These are phyloP conservation scores for Thermothielavioides terrestris DNA, from an alignment of 495 filamentous ascomycete species.

Conservation along the genomic window DNA sequence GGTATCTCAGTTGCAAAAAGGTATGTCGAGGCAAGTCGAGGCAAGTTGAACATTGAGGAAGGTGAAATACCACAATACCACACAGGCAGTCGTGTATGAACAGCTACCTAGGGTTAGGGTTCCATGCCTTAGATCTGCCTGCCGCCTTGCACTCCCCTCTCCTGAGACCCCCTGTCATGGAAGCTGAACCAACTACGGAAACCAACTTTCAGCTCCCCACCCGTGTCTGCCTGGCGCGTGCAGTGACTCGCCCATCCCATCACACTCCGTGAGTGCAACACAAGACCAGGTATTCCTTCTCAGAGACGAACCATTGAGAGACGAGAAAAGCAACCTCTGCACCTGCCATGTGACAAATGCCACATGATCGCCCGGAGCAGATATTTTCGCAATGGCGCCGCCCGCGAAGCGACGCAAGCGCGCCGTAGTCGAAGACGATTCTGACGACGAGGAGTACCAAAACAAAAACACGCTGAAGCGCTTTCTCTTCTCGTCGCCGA, in stretches of 20 bases:
- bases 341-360: slow-evolving; percentile 20
- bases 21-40: too few species aligned
- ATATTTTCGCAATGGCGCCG: slow-evolving; percentile 40
- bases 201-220: background rate
- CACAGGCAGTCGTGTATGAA: too few species aligned
- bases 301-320: background rate
- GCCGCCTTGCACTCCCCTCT: too few species aligned
- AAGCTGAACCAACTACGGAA: background rate
- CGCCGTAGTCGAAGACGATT: slow-evolving; percentile 13
- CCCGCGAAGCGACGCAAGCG: slow-evolving; percentile 46
- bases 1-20: too few species aligned
- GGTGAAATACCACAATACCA: too few species aligned
- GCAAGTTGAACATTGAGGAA: too few species aligned
- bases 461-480: slow-evolving; percentile 30
- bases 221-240: background rate
- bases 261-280: background rate
- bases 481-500: slow-evolving; percentile 38
- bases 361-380: background rate
- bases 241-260: background rate
- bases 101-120: too few species aligned
- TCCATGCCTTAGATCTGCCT: too few species aligned
- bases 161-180: too few species aligned
- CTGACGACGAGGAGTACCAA: slow-evolving; percentile 29
- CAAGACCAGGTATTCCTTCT: too few species aligned
- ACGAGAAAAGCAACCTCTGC: background rate